Evolutionary conservation across 129 eudicot species (phyloP).

Genomic region (Tagetes erecta): DNA sequence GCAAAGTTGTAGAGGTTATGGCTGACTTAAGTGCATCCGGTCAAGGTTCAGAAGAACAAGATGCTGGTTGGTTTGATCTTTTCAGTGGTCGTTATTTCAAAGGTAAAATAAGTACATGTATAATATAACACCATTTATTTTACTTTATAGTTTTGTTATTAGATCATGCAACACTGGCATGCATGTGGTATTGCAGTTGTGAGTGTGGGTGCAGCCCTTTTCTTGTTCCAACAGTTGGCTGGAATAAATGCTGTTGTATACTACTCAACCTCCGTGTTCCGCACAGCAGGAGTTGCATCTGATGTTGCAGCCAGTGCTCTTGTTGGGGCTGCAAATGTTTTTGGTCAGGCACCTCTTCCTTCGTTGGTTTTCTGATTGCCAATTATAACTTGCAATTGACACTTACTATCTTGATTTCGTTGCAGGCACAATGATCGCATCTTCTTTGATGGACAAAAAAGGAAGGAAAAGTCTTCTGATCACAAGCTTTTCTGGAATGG

Average conservation of each 20-base stretch:
- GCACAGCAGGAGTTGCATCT: conserved; percentile 86
- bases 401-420: neutral
- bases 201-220: conserved; percentile 89
- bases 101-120: conserved; percentile 43
- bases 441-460: conserved; percentile 83
- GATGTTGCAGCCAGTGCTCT: conserved; percentile 97
- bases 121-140: neutral
- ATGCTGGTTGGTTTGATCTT: conserved; percentile 96
- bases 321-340: conserved; percentile 91
- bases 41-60: conserved; percentile 76
- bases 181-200: conserved; percentile 67
- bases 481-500: conserved; percentile 88
- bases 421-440: conserved; percentile 78
- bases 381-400: neutral
- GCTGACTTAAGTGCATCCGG: conserved; percentile 59
- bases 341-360: conserved; percentile 51
- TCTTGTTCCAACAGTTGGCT: conserved; percentile 94
- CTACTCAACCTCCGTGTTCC: conserved; percentile 88
- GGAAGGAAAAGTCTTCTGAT: conserved; percentile 92
- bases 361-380: conserved; percentile 7
- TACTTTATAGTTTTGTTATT: neutral
- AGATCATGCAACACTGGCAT: conserved; percentile 19
- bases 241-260: conserved; percentile 96
- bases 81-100: conserved; percentile 79
- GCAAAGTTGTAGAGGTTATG: conserved; percentile 81